These are phyloP conservation scores for Calonectria ilicicola DNA, from an alignment of 2,329 filamentous ascomycete species.

Conservation along the genomic window DNA sequence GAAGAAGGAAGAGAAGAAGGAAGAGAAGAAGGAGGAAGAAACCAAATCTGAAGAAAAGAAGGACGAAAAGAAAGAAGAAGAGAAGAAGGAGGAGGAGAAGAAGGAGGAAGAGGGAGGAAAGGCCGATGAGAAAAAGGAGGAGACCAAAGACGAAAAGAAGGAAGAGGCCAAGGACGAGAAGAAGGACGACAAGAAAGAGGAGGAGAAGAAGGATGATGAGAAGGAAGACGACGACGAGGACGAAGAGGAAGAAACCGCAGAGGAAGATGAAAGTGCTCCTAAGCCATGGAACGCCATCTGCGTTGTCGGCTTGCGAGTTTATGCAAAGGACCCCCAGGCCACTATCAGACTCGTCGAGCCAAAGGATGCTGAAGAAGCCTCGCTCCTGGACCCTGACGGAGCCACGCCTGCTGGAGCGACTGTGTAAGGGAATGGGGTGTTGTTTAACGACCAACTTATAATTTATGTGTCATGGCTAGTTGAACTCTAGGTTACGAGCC, in stretches of 20 bases:
- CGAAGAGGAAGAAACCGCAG: neutral
- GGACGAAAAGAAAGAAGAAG: neutral
- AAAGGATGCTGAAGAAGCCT: neutral
- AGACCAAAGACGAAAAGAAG: neutral
- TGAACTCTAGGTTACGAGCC: too few relatives aligned
- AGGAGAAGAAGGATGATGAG: neutral
- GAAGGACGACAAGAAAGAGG: neutral
- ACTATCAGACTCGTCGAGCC: neutral
- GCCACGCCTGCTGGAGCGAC: neutral
- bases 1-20: conserved; percentile 21
- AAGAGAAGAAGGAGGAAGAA: conserved; percentile 10
- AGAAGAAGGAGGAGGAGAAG: neutral
- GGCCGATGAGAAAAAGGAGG: too few relatives aligned
- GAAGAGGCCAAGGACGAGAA: neutral
- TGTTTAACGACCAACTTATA: too few relatives aligned
- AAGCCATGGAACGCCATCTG: neutral
- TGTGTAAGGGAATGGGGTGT: neutral
- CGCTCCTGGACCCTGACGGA: neutral
- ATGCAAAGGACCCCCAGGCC: neutral
- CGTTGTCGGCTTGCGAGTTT: neutral
- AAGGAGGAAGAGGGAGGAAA: neutral
- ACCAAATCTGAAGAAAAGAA: neutral
- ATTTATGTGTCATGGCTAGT: too few relatives aligned
- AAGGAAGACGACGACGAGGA: neutral
- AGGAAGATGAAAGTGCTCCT: neutral